Evolutionary conservation across 352 stramenopile genomes (phyloP).

Genomic region (Peronospora belbahrii): DNA sequence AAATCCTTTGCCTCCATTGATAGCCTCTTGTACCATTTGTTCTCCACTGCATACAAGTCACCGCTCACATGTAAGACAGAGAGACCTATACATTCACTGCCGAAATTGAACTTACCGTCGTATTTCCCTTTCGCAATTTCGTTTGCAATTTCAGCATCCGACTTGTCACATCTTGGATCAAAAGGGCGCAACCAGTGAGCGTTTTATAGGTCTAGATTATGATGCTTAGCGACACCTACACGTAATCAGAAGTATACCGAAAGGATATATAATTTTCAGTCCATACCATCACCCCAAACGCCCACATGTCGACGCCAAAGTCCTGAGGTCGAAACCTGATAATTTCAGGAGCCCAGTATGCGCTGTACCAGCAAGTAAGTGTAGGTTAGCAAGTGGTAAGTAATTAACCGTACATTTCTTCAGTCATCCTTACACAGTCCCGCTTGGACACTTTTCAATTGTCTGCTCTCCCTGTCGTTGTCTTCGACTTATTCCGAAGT

Average conservation of each 20-base stretch:
- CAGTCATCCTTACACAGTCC: slow-evolving; percentile 48
- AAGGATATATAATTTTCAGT: background rate
- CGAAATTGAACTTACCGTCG: slow-evolving; percentile 37
- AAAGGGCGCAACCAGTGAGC: slow-evolving; percentile 72
- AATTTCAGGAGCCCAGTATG: slow-evolving; percentile 77
- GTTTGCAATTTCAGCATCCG: slow-evolving; percentile 61
- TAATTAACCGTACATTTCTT: background rate
- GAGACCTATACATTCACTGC: no score
- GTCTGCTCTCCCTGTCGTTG: slow-evolving; percentile 36
- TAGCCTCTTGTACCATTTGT: slow-evolving; percentile 58
- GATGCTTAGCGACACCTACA: background rate
- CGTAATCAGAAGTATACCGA: background rate
- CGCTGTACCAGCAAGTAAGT: slow-evolving; percentile 20
- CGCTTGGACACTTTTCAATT: slow-evolving; percentile 45
- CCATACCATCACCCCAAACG: slow-evolving; percentile 62
- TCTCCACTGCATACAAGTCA: slow-evolving; percentile 32
- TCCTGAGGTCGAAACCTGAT: slow-evolving; percentile 60
- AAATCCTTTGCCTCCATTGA: slow-evolving; percentile 58
- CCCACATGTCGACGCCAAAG: slow-evolving; percentile 73
- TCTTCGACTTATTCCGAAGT: slow-evolving; percentile 60
- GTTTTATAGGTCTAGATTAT: slow-evolving; percentile 54
- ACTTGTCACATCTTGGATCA: slow-evolving; percentile 59
- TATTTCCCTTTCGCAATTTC: slow-evolving; percentile 50
- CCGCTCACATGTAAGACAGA: background rate
- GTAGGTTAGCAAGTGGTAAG: no score